These are phyloP conservation scores for Eucalyptus polybractea DNA, from an alignment of 345 rosid species.

Conservation along the genomic window DNA sequence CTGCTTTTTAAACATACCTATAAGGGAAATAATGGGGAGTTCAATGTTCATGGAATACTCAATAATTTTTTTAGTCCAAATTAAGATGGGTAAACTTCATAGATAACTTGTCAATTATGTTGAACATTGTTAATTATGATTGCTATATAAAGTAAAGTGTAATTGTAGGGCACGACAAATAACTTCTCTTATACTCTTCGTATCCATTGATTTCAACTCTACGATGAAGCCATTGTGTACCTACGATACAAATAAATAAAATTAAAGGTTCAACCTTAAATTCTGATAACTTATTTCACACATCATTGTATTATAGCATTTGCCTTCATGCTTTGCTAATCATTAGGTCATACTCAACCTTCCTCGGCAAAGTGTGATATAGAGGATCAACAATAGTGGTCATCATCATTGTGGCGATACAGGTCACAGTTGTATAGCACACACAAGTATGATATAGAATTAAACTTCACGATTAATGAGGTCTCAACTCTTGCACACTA, in stretches of 20 bases:
- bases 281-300: neutral
- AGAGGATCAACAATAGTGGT: neutral
- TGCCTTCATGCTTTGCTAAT: neutral
- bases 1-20: too few relatives aligned
- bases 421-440: neutral
- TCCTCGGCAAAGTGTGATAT: neutral
- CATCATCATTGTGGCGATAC: neutral
- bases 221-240: slow-evolving; percentile 84
- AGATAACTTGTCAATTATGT: too few relatives aligned
- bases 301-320: neutral
- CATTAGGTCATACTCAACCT: neutral
- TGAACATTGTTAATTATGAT: too few relatives aligned
- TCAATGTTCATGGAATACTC: too few relatives aligned
- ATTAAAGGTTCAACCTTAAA: neutral
- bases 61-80: too few relatives aligned
- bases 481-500: neutral
- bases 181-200: slow-evolving; percentile 62
- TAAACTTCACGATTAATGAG: neutral
- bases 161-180: too few relatives aligned
- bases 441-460: neutral
- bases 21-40: too few relatives aligned
- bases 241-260: slow-evolving; percentile 9
- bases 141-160: too few relatives aligned
- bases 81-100: too few relatives aligned
- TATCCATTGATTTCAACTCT: slow-evolving; percentile 69